phyloP scores from a whole-genome alignment of 768 basidiomycete species.

The Tylopilus rubrobrunneus region DNA sequence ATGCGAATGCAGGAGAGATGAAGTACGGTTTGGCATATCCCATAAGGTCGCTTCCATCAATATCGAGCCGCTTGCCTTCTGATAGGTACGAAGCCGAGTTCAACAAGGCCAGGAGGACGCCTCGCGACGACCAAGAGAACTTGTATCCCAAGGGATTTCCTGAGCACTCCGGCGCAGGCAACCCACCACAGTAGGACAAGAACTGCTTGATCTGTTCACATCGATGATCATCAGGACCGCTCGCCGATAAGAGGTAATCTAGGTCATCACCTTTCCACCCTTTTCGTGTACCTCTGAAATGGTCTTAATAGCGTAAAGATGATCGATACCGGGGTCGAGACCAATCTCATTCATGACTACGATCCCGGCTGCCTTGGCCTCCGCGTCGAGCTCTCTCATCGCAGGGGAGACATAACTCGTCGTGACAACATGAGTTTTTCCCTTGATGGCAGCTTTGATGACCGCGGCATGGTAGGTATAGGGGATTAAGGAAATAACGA shows the following conservation, averaged over 20 bases:
- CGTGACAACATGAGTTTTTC: conserved; percentile 91
- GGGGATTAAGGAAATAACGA: conserved; percentile 95
- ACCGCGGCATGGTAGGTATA: conserved; percentile 88
- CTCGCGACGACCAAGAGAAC: conserved; percentile 97
- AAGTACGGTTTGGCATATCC: conserved; percentile 86
- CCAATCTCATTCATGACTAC: conserved; percentile 97
- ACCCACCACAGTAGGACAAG: conserved; percentile 93
- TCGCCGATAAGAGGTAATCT: neutral
- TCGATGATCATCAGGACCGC: neutral
- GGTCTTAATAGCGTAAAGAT: conserved; percentile 90
- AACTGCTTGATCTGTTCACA: conserved; percentile 73
- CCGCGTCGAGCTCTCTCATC: conserved; percentile 81
- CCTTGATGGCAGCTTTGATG: conserved; percentile 79
- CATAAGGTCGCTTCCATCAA: conserved; percentile 87
- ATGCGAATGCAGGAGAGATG: conserved; percentile 92
- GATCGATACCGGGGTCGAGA: conserved; percentile 93
- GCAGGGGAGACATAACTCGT: conserved; percentile 92
- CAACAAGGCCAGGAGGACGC: conserved; percentile 90
- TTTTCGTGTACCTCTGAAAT: conserved; percentile 91
- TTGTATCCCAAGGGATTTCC: conserved; percentile 98
- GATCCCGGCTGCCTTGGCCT: conserved; percentile 82
- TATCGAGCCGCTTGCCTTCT: conserved; percentile 56
- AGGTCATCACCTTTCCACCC: conserved; percentile 75
- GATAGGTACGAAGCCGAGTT: conserved; percentile 85
- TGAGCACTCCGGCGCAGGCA: conserved; percentile 86